phyloP scores from a whole-genome alignment of 768 basidiomycete species.

The Lactarius pseudohatsudake region DNA sequence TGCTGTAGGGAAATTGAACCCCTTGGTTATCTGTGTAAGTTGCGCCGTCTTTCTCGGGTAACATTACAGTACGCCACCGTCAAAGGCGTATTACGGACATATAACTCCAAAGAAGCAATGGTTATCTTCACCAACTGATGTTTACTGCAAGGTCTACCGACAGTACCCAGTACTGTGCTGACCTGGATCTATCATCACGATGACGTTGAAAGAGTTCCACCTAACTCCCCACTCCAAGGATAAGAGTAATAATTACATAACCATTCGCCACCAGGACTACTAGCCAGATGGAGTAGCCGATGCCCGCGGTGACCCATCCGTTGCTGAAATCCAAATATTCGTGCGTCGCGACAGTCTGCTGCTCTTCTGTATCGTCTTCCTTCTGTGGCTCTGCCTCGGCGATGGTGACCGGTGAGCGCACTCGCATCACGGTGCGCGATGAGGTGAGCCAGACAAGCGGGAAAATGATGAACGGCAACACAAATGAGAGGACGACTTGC shows the following conservation, averaged over 20 bases:
- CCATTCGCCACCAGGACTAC: conserved; percentile 69
- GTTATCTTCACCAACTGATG: background rate
- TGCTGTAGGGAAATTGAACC: background rate
- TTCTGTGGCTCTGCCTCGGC: background rate
- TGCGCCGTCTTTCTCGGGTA: background rate
- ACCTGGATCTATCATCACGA: background rate
- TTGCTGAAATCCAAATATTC: conserved; percentile 63
- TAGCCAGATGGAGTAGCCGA: conserved; percentile 63
- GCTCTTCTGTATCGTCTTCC: conserved; percentile 22
- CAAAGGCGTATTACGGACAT: background rate
- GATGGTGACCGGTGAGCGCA: conserved; percentile 31
- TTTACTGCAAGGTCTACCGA: background rate
- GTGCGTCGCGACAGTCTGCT: conserved; percentile 31
- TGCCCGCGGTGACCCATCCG: conserved; percentile 45
- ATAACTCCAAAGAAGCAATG: background rate
- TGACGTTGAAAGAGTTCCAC: background rate
- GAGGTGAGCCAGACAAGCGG: conserved; percentile 78
- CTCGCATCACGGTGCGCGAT: conserved; percentile 66
- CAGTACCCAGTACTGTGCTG: background rate
- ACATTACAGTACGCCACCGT: background rate
- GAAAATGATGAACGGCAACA: conserved; percentile 82
- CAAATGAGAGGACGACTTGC: conserved; percentile 81
- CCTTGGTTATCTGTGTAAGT: background rate
- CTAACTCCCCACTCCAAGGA: conserved; percentile 38
- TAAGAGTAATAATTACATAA: conserved; percentile 70